Conservation (phyloP, 805 yeast species). For the Spathaspora hagerdaliae region DNA sequence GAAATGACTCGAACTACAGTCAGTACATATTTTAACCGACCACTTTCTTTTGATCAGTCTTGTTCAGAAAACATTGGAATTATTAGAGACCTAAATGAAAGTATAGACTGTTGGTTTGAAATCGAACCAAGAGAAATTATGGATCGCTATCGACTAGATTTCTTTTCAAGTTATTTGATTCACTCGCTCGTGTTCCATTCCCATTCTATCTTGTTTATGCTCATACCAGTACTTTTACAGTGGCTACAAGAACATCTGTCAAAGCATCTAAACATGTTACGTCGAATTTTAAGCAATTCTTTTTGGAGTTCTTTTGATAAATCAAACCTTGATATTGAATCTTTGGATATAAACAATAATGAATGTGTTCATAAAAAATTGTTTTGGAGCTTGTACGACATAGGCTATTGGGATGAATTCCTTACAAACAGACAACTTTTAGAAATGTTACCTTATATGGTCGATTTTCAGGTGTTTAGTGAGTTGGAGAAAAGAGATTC, state of each 20-base stretch:
- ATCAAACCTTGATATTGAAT: constrained; percentile 10
- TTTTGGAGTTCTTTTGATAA: constrained; percentile 18
- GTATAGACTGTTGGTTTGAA: constrained; percentile 34
- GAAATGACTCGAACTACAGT: constrained; percentile 30
- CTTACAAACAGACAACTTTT: neutral
- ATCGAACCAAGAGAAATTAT: constrained; percentile 26
- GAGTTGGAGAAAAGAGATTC: neutral
- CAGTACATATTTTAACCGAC: constrained; percentile 27
- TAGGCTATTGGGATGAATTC: constrained; percentile 29
- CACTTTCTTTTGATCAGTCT: constrained; percentile 18
- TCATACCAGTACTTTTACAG: constrained; percentile 33
- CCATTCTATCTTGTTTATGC: constrained; percentile 23
- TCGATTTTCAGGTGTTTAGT: neutral
- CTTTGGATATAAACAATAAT: constrained; percentile 10
- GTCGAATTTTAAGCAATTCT: constrained; percentile 14
- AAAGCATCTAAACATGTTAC: neutral
- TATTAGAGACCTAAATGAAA: constrained; percentile 19
- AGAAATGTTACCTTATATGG: neutral
- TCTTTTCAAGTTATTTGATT: constrained; percentile 31
- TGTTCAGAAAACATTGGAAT: constrained; percentile 9
- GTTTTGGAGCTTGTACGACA: constrained; percentile 24
- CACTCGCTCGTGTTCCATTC: constrained; percentile 33
- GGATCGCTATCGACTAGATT: constrained; percentile 16
- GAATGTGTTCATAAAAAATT: constrained; percentile 4
- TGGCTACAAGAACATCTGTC: constrained; percentile 26